Evolutionary conservation across 2,329 filamentous ascomycete genomes (phyloP).

Genomic region (Epichloe typhina): DNA sequence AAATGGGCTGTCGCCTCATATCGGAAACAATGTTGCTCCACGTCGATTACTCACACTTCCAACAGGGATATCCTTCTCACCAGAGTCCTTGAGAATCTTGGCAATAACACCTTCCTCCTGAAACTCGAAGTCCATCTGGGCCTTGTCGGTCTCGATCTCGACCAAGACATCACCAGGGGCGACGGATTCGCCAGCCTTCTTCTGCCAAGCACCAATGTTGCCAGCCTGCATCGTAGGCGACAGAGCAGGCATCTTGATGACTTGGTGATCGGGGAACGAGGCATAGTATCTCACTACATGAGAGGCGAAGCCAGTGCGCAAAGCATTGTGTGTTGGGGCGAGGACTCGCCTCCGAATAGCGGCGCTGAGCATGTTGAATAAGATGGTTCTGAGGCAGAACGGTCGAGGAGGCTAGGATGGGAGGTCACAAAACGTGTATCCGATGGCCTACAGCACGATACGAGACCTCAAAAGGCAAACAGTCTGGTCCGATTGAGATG

Average conservation of each 20-base stretch:
- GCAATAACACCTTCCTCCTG: slow-evolving; percentile 95
- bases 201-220: slow-evolving; percentile 96
- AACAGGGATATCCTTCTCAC: slow-evolving; percentile 86
- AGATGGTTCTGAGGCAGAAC: slow-evolving; percentile 16
- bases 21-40: slow-evolving; percentile 5
- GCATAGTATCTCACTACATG: slow-evolving; percentile 53
- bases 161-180: slow-evolving; percentile 88
- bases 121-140: slow-evolving; percentile 99
- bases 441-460: neutral
- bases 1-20: neutral
- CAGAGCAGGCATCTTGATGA: slow-evolving; percentile 95
- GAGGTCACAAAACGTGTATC: slow-evolving; percentile 3
- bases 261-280: slow-evolving; percentile 84
- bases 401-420: slow-evolving; percentile 9
- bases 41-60: slow-evolving; percentile 62
- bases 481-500: slow-evolving; percentile 4
- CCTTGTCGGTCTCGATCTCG: slow-evolving; percentile 99
- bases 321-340: slow-evolving; percentile 33
- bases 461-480: slow-evolving; percentile 1
- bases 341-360: slow-evolving; percentile 50
- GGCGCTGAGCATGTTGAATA: slow-evolving; percentile 44
- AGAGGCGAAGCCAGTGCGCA: slow-evolving; percentile 37
- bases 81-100: slow-evolving; percentile 84
- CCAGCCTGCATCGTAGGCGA: slow-evolving; percentile 96
- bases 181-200: slow-evolving; percentile 83